Evolutionary conservation across 2,329 filamentous ascomycete genomes (phyloP), one percentile per base, ranked within the genome.

Genomic region (Stylonectria norvegica): DNA sequence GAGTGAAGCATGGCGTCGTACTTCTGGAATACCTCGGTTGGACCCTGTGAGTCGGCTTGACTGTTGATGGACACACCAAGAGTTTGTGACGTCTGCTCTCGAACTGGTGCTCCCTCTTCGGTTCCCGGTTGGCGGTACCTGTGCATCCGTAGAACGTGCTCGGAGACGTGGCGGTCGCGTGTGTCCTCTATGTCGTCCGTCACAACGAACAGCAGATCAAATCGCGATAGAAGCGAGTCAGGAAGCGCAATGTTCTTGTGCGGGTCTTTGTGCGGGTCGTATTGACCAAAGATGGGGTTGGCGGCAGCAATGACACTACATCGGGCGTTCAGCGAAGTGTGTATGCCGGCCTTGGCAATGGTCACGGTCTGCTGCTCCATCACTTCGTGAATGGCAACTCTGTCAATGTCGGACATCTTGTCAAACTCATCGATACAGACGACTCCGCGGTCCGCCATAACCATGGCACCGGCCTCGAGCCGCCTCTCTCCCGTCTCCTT

Each of bases 341-440:
- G 93, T 43, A 98, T 98, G 50, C 93, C 93, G 2, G 93, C 93
- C 70, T 98, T 98, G 37, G 93, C 93, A 58, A 98, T 98, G 11
- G 93, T 98, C 45, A 98, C 93, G 0, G 93, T 98, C 68, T 98
- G 93, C 70, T 98, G 93, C 69, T 98, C 93, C 93, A 98, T 98
- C 52, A 98, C 93, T 86, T 98, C 93, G 78, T 98, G 93, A 55
- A 98, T 98, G 33, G 93, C 93, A 4, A 98, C 93, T 62, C 93
- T 83, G 66, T 98, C 93, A 42, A 97, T 85, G 61, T 98, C 93
- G 42, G 89, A 96, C 93, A 98, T 98, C 67, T 98, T 98, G 72
- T 98, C 93, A 55, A 98, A 98, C 60, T 98, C 93, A 62, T 98
- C 93, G 52, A 98, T 98, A 71, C 93, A 98, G 22, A 98, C 93